Conservation (phyloP, 2,329 filamentous ascomycete genomes). For the Aspergillus hortae region DNA sequence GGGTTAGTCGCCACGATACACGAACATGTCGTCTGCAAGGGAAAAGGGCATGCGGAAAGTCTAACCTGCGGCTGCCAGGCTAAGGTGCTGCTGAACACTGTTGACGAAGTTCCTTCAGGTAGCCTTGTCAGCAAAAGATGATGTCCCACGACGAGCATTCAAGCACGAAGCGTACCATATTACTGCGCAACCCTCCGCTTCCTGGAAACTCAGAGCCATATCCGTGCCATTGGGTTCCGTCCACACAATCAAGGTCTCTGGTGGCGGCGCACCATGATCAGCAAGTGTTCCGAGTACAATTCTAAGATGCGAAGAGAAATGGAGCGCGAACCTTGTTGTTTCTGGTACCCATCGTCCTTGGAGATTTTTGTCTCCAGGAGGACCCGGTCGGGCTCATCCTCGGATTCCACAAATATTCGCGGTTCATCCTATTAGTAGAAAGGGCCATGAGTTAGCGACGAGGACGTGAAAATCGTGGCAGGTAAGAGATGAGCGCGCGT, state of each 20-base stretch:
- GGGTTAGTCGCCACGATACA: background rate
- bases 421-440: slow-evolving; percentile 64
- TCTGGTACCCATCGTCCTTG: slow-evolving; percentile 95
- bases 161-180: slow-evolving; percentile 66
- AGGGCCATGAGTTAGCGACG: slow-evolving; percentile 10
- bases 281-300: slow-evolving; percentile 3
- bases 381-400: slow-evolving; percentile 80
- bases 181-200: slow-evolving; percentile 85
- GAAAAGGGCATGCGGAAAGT: background rate
- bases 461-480: background rate
- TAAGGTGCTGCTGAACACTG: slow-evolving; percentile 71
- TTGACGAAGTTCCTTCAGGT: slow-evolving; percentile 79
- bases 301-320: slow-evolving; percentile 13
- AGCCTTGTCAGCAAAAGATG: slow-evolving; percentile 18
- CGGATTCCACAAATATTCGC: slow-evolving; percentile 84
- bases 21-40: background rate
- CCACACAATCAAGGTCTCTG: slow-evolving; percentile 98
- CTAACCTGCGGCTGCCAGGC: slow-evolving; percentile 59
- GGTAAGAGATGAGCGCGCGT: slow-evolving; percentile 7
- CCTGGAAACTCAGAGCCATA: slow-evolving; percentile 98
- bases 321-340: slow-evolving; percentile 76
- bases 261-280: slow-evolving; percentile 23
- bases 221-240: slow-evolving; percentile 87
- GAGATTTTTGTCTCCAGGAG: slow-evolving; percentile 85
- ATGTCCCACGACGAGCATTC: slow-evolving; percentile 23